Evolutionary conservation across 2,329 filamentous ascomycete species (phyloP), one percentile per base, ranked within the genome.

Genomic region (Fusarium luffae): DNA sequence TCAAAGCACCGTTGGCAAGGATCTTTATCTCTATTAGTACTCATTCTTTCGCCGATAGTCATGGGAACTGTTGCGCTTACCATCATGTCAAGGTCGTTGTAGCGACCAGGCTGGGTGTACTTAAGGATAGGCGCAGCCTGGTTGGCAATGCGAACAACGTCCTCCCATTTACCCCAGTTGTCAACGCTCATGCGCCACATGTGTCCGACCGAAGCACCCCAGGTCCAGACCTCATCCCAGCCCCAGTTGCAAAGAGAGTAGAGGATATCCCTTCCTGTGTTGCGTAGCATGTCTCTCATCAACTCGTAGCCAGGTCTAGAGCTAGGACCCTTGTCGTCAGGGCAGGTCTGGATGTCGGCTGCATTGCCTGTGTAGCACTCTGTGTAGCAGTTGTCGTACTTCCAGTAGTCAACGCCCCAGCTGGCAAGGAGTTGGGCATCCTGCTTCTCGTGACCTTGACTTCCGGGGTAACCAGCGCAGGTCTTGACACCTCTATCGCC

Each of bases 241-340:
- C 63, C 62, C 63, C 62, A 66, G 48, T 60, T 66, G 42, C 63
- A 66, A 6, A 66, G 62, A 14, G 63, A 66, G 13, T 66, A 66
- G 6, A 66, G 62, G 5, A 66, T 66, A 5, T 66, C 54, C 23
- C 7, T 66, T 61, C 63, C 63, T 12, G 63, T 66, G 30, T 44
- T 46, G 6, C 40, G 41, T 18, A 66, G 62, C 6, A 49, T 43
- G 14, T 66, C 54, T 7, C 54, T 51, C 63, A 66, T 66, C 34
- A 61, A 49, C 27, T 66, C 63, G 27, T 66, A 66, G 3, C 54
- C 42, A 25, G 61, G 55, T n/a, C 27, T 52, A 6, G 62, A 60
- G 44, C 16, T 58, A 32, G 61, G 61, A 8, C 49, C 61, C 16
- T 64, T 21, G n/a, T 41, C 40, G 9, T 34, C 28, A 5, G 43